Percentiles rank a stretch among this genome's conserved stretches.
These are phyloP conservation scores for Epichloe aotearoae DNA, from an alignment of 2,329 filamentous ascomycete genomes.

Conservation along the genomic window DNA sequence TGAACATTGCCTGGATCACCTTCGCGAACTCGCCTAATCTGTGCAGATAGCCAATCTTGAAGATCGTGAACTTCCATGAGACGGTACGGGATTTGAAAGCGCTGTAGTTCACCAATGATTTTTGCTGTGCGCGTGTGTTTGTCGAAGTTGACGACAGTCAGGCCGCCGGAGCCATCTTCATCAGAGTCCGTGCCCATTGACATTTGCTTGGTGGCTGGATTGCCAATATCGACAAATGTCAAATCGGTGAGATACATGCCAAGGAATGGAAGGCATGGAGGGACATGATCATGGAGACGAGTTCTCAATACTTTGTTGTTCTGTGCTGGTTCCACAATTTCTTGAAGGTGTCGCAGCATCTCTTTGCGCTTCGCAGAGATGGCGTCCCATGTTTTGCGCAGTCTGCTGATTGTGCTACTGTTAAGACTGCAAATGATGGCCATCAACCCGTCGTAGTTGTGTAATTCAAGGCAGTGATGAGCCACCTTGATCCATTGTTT, in stretches of 20 bases:
- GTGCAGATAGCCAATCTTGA: constrained; percentile 81
- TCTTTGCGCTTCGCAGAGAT: constrained; percentile 75
- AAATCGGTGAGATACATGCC: constrained; percentile 94
- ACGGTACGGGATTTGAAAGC: constrained; percentile 88
- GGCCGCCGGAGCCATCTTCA: constrained; percentile 50
- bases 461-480: constrained; percentile 69
- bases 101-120: constrained; percentile 89
- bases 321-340: constrained; percentile 76
- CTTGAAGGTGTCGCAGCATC: constrained; percentile 63
- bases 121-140: constrained; percentile 91
- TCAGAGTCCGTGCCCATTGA: constrained; percentile 31
- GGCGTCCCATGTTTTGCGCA: constrained; percentile 84
- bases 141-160: constrained; percentile 91
- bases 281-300: constrained; percentile 71
- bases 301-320: constrained; percentile 83
- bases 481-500: constrained; percentile 99
- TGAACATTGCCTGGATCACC: constrained; percentile 42
- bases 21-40: constrained; percentile 64
- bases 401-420: constrained; percentile 75
- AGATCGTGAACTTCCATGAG: constrained; percentile 74
- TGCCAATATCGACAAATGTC: constrained; percentile 91
- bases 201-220: constrained; percentile 71
- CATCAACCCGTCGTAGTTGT: constrained; percentile 96
- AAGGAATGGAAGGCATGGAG: constrained; percentile 87
- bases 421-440: constrained; percentile 92